Evolutionary conservation across 176 grass and related monocot genomes (phyloP), one percentile per base, ranked within the genome.

Genomic region (Triticum dicoccoides): DNA sequence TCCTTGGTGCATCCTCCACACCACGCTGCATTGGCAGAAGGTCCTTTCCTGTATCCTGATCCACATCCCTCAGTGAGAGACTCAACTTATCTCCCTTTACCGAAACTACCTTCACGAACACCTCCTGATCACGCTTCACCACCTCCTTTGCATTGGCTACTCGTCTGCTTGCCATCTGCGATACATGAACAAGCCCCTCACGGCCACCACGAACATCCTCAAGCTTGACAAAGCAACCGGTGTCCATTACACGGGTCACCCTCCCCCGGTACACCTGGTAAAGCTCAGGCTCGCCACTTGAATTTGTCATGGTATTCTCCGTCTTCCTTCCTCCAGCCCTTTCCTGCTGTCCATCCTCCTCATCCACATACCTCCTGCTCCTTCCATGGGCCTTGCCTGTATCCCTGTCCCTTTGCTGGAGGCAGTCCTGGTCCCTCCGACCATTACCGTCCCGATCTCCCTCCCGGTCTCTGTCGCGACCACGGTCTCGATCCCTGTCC

Each of bases 121-220:
- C 93, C 81, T 93, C 93, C 85, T 98, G 91, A 64, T 93, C 96
- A 3, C 91, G 89, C 80, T 95, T 94, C 23, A 95, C 91, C 64
- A 84, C 66, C 38, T 97, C 95, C 82, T 97, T 95, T 0, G 91
- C 95, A 91, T 93, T 95, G 21, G 86, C 65, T n/a, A 95, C 82
- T 12, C 90, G 90, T 44, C 45, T 76, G 34, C 58, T 87, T 5
- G 93, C 84, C 85, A 98, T 94, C 88, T 94, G 96, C 1, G 96
- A 98, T 65, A 98, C 54, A 32, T 98, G 96, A 27, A 98, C 93
- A 64, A 98, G 88, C 5, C 96, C 96, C 80, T 98, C 96, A 34
- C 88, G 86, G 24, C 91, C 78, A 3, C 86, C 91, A 8, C 6
- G 85, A 30, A 93, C 52, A 80, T 86, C 91, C 17, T 64, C 91